Evolutionary conservation across 2,329 filamentous ascomycete species (phyloP), one percentile per base, ranked within the genome.

Genomic region (Hymenoscyphus occultus): DNA sequence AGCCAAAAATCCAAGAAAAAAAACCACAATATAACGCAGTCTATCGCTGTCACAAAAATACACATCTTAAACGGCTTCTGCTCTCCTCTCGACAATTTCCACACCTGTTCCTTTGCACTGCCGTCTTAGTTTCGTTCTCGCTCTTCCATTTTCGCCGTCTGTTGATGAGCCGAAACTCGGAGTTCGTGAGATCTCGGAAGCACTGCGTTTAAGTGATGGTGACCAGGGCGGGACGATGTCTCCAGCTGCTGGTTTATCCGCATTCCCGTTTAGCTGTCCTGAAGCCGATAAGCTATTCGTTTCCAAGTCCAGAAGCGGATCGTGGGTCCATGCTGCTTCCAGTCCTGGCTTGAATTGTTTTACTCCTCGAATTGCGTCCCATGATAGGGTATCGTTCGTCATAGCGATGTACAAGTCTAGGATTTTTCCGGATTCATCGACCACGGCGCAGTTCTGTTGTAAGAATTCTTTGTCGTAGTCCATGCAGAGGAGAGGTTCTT

Each of bases 351-450:
- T 75, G 67, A 80, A 83, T 2, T 81, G 76, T 0, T 81, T 80
- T 3, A 82, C 78, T 40, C 79, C 76, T 62, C 78, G 78, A 39
- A 87, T 75, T 39, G 75, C 73, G 14, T 65, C 59, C 85, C 85
- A 87, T 1, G 83, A 84, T n/a, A 87, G 76, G 6, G 80, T 82
- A 63, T 83, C 80, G 5, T 78, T 72, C 13, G 78, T 76, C 82
- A 86, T 84, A 63, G 84, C 83, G 64, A 87, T 85, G 69, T 87
- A 87, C 14, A 87, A 74, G 22, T 84, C 85, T 69, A 86, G 83
- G 31, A 86, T 82, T 69, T 82, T 83, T 56, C 84, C 85, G 62
- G 78, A 80, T 3, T 78, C 76, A 58, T 85, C 82, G 59, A 81
- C 79, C 2, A 86, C 83, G n/a, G 83, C 85, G 69, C 84, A 86